A percentile compares a stretch with the other conserved stretches of the same genome.
Evolutionary conservation across 495 filamentous ascomycete genomes (phyloP).

Genomic region (Parathielavia hyrcaniae): DNA sequence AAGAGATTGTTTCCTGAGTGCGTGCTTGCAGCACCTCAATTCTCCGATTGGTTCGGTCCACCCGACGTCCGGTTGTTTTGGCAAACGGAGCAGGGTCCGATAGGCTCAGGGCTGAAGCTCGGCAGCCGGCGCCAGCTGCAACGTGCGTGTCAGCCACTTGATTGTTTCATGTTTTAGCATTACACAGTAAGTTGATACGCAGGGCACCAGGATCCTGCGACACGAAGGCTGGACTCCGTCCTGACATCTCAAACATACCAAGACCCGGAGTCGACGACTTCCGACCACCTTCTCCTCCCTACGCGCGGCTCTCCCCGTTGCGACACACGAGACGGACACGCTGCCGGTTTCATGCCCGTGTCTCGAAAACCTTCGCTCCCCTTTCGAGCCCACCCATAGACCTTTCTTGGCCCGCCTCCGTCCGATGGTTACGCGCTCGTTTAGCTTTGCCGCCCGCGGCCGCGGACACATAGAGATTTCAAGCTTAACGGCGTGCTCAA

Average conservation of each 20-base stretch:
- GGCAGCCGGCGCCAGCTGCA: neutral
- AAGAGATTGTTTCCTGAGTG: no score
- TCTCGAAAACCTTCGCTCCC: conserved; percentile 22
- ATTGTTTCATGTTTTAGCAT: neutral
- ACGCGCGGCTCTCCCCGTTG: conserved; percentile 18
- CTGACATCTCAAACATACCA: conserved; percentile 18
- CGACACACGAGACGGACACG: conserved; percentile 13
- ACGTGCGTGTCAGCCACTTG: neutral
- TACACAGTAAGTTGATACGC: no score
- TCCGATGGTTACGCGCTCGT: conserved; percentile 15
- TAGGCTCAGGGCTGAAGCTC: neutral
- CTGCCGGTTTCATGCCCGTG: conserved; percentile 30
- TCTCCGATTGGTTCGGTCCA: no score
- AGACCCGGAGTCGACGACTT: conserved; percentile 15
- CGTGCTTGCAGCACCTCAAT: no score
- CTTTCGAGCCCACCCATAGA: neutral
- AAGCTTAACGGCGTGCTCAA: conserved; percentile 1
- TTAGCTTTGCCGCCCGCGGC: conserved; percentile 1
- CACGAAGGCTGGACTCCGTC: conserved; percentile 15
- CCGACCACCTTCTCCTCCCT: conserved; percentile 15
- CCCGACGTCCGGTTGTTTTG: no score
- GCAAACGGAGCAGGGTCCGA: neutral
- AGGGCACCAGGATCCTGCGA: conserved; percentile 16
- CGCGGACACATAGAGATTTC: neutral
- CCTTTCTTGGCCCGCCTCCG: conserved; percentile 12